phyloP scores from a whole-genome alignment of 2,329 filamentous ascomycete genomes.

The Cercospora berteroae region DNA sequence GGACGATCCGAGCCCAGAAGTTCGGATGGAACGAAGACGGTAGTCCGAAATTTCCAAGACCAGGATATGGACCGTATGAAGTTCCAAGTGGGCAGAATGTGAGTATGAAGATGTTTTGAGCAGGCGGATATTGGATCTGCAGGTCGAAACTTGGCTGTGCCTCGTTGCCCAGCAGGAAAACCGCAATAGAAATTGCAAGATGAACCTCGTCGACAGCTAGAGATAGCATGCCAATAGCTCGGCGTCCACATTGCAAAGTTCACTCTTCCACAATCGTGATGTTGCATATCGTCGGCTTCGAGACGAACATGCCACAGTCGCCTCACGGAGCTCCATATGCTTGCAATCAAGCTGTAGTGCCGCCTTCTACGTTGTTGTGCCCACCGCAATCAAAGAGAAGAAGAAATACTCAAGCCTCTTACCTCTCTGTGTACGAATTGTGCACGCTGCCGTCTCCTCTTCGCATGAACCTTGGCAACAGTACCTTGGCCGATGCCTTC shows the following conservation, averaged over 20 bases:
- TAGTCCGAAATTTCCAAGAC: conserved; percentile 48
- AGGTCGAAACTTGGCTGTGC: neutral
- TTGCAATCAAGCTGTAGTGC: conserved; percentile 33
- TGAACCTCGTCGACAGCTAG: neutral
- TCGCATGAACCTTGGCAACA: neutral
- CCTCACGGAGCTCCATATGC: conserved; percentile 34
- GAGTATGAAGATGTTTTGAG: conserved; percentile 39
- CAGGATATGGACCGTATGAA: conserved; percentile 50
- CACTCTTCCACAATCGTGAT: neutral
- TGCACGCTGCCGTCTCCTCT: neutral
- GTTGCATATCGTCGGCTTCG: neutral
- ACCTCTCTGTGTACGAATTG: neutral
- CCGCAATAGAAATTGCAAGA: neutral
- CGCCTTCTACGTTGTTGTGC: neutral
- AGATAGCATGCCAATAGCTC: neutral
- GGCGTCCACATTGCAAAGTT: neutral
- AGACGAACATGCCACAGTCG: neutral
- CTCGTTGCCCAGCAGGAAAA: neutral
- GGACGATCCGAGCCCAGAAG: conserved; percentile 51
- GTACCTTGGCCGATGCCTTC: neutral
- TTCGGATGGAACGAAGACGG: conserved; percentile 52
- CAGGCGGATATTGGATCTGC: neutral
- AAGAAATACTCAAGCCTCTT: neutral
- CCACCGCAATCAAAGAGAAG: neutral
- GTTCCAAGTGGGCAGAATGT: conserved; percentile 45